Conservation (phyloP, 116 monocot genomes). For the Posidonia oceanica region DNA sequence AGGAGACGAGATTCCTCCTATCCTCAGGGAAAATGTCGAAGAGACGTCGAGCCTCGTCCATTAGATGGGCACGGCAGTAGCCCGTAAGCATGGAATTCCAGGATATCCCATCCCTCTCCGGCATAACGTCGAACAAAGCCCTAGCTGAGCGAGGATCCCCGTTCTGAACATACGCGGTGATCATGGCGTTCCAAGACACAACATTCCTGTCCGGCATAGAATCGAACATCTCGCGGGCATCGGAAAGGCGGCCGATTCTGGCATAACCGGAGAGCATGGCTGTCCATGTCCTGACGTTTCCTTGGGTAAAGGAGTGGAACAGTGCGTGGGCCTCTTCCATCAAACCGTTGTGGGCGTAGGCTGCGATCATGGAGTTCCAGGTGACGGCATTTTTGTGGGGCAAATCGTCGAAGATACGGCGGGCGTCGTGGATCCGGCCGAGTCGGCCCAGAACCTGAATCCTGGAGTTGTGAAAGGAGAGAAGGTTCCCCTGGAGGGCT, state of each 20-base stretch:
- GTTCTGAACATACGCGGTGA: constrained; percentile 31
- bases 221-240: constrained; percentile 52
- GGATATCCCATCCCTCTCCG: constrained; percentile 31
- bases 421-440: too few species aligned
- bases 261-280: constrained; percentile 36
- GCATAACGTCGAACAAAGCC: constrained; percentile 43
- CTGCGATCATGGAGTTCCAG: too few species aligned
- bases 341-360: too few species aligned
- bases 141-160: constrained; percentile 38
- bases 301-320: not conserved
- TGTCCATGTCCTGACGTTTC: constrained; percentile 36
- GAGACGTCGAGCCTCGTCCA: constrained; percentile 24
- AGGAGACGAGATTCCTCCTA: constrained; percentile 36
- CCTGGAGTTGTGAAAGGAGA: too few species aligned
- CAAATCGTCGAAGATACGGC: too few species aligned
- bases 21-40: constrained; percentile 29
- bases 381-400: too few species aligned
- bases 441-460: too few species aligned
- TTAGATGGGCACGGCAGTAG: constrained; percentile 14
- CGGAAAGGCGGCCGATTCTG: constrained; percentile 32
- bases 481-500: too few species aligned
- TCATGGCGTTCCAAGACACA: constrained; percentile 63
- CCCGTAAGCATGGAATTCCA: constrained; percentile 52
- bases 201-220: constrained; percentile 35
- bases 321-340: too few species aligned